Conservation (phyloP, 2,329 filamentous ascomycete species). For the Orbilia ellipsospora region DNA sequence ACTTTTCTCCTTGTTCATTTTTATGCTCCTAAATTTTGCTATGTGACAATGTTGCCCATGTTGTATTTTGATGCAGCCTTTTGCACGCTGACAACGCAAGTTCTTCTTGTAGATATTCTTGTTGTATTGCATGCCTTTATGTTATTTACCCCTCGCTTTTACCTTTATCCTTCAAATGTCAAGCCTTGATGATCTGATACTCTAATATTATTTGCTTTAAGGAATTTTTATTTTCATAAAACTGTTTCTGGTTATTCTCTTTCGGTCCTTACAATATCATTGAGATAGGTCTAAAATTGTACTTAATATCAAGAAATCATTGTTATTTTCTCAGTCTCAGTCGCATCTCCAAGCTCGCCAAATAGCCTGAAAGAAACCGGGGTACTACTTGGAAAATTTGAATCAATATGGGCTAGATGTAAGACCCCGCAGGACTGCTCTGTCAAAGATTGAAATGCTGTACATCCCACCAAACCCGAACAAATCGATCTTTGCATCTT, state of each 20-base stretch:
- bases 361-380: no score
- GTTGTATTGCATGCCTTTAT: constrained; percentile 11
- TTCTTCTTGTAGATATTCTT: constrained; percentile 45
- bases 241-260: not conserved
- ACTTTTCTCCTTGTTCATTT: constrained; percentile 9
- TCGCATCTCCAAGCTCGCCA: no score
- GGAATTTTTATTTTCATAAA: constrained; percentile 29
- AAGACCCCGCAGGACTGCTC: no score
- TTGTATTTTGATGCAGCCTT: constrained; percentile 53
- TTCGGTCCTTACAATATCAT: not conserved
- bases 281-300: constrained; percentile 4
- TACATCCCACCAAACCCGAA: no score
- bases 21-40: constrained; percentile 31
- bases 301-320: not conserved
- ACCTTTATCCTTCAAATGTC: constrained; percentile 39
- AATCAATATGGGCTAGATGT: no score
- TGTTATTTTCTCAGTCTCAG: no score
- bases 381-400: no score
- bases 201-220: constrained; percentile 20
- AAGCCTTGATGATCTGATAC: constrained; percentile 33
- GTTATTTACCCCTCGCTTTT: constrained; percentile 12
- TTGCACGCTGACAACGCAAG: constrained; percentile 51
- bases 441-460: no score
- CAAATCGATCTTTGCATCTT: no score
- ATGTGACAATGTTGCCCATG: constrained; percentile 54